These are phyloP conservation scores for Cladophialophora carrionii DNA, from an alignment of 2,329 filamentous ascomycete species.

Conservation along the genomic window DNA sequence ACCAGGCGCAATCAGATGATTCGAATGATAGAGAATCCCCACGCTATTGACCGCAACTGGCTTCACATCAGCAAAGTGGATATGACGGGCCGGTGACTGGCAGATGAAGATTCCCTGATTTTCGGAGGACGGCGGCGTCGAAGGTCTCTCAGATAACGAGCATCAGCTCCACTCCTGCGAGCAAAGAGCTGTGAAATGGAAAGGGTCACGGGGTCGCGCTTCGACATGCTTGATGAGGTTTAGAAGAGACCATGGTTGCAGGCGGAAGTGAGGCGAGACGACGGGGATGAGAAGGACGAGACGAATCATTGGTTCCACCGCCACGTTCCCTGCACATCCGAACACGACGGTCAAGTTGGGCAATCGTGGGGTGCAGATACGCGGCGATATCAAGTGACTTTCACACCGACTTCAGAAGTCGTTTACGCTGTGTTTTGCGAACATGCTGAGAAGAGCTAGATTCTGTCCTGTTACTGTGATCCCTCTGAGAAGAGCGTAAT, in stretches of 20 bases:
- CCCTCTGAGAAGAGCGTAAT: no score
- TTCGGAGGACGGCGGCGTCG: conserved; percentile 4
- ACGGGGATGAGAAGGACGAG: background rate
- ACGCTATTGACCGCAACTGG: conserved; percentile 26
- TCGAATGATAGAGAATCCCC: conserved; percentile 18
- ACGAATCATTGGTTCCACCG: background rate
- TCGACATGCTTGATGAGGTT: conserved; percentile 23
- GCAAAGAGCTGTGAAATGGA: conserved; percentile 1
- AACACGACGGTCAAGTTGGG: background rate
- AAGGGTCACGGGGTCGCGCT: conserved; percentile 10
- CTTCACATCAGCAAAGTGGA: conserved; percentile 19
- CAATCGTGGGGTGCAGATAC: background rate
- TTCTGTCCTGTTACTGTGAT: no score
- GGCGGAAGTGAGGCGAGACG: conserved; percentile 24
- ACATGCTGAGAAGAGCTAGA: background rate
- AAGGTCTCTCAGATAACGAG: background rate
- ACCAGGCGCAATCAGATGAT: conserved; percentile 19
- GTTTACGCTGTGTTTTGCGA: no score
- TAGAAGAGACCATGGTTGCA: conserved; percentile 14
- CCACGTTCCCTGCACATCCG: conserved; percentile 6
- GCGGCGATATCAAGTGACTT: background rate
- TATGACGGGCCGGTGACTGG: conserved; percentile 8
- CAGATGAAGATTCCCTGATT: conserved; percentile 4
- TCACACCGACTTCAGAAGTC: background rate
- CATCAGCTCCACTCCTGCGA: conserved; percentile 19